Base-by-base conservation (phyloP, 495 filamentous ascomycete species). In the Hypoxylon fragiforme region DNA sequence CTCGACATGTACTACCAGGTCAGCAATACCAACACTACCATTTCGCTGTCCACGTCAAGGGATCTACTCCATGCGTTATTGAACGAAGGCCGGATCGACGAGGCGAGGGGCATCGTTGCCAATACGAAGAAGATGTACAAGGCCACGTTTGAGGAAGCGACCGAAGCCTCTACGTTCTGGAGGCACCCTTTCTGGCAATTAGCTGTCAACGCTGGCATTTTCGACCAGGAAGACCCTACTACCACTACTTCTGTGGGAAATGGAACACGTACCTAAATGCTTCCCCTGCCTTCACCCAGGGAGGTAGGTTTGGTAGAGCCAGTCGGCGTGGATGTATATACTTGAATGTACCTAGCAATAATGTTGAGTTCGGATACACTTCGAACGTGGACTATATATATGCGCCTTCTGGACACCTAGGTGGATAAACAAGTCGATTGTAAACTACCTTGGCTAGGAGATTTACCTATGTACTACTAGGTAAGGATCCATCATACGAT, bases 1-100 rank as follows among this genome's bases (percentile, higher is more conserved):
- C 71, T 86, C 50, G 57, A 64, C 6, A 63, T 84, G 2, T 75
- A 85, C 39, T 57, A 72, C 21, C 57, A 66, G n/a, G 65, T 83
- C 40, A 64, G 72, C 5, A 60, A 45, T 3, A 45, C 70, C 21
- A 74, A 77, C 13, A 69, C 63, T 11, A 44, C 59, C 24, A 36
- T 80, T 65, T 37, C 70, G 60, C 44, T 88, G 62, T 68, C 40
- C 22, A 47, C 79, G 12, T 69, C 86, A 50, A 50, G 60, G 13
- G 68, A 67, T 22, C 65, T 83, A 24, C 60, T 87, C 32, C 32
- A 43, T 18, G 73, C 77, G 8, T 62, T 89, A 54, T 60, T 74
- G 12, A 53, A 60, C 1, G 62, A 70, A 7, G 76, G 78, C 15
- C 74, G 68, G 64, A 16, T 39, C 9, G 34, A 50, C 1, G 63